These are phyloP conservation scores for Apiotrichum domesticum DNA, from an alignment of 1,284 basidiomycete genomes.

Conservation along the genomic window DNA sequence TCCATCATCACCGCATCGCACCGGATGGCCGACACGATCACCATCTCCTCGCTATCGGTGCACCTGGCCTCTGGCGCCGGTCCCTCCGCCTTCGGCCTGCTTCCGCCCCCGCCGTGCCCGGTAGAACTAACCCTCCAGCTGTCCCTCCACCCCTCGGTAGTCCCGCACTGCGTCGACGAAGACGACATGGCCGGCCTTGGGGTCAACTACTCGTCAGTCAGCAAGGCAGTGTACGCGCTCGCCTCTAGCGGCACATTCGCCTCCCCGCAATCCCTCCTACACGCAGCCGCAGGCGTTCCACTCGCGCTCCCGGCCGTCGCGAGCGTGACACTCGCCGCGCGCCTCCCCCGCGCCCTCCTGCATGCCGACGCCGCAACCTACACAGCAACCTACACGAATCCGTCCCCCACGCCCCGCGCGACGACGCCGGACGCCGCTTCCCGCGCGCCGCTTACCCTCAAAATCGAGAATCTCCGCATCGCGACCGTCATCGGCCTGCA, in stretches of 20 bases:
- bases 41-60: conserved; percentile 33
- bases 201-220: conserved; percentile 45
- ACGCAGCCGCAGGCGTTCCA: conserved; percentile 17
- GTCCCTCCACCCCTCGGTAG: conserved; percentile 24
- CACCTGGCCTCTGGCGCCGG: conserved; percentile 41
- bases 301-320: conserved; percentile 25
- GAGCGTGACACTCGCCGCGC: conserved; percentile 17
- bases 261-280: conserved; percentile 24
- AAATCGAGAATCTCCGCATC: conserved; percentile 54
- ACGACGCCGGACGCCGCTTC: not conserved
- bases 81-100: conserved; percentile 42
- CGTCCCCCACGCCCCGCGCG: not conserved
- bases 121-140: conserved; percentile 32
- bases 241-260: conserved; percentile 13
- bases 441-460: conserved; percentile 8
- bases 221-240: conserved; percentile 35
- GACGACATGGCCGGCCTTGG: conserved; percentile 40
- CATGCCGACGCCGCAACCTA: conserved; percentile 28
- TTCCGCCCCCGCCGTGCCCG: conserved; percentile 37
- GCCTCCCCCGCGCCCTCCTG: conserved; percentile 33
- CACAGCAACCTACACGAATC: conserved; percentile 4
- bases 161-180: conserved; percentile 29
- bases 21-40: conserved; percentile 25
- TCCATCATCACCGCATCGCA: too few relatives aligned
- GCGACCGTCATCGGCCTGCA: conserved; percentile 64